Evolutionary conservation across 345 rosid genomes (phyloP).

Genomic region (Camelina sativa): DNA sequence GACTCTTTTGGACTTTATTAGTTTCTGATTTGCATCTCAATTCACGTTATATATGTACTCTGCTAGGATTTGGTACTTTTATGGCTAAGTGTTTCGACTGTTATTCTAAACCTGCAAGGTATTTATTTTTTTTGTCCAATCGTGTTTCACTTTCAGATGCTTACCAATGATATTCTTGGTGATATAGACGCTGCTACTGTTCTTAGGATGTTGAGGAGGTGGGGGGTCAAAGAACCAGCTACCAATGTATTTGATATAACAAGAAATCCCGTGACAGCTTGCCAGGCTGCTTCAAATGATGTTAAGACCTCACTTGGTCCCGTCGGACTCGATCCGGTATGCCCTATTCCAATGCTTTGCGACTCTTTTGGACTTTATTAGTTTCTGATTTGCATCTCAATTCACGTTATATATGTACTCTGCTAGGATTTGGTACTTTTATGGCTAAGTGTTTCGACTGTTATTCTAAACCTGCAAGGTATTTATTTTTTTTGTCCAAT

Average conservation of each 20-base stretch:
- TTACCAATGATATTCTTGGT: constrained; percentile 82
- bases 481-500: background rate
- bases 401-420: background rate
- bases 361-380: background rate
- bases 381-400: background rate
- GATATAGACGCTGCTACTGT: constrained; percentile 17
- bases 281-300: background rate
- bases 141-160: constrained; percentile 58
- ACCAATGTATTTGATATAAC: too few relatives aligned
- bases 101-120: constrained; percentile 1
- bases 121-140: background rate
- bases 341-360: background rate
- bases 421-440: too few relatives aligned
- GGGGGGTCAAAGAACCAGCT: constrained; percentile 3
- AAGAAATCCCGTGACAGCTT: too few relatives aligned
- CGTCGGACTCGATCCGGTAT: constrained; percentile 19
- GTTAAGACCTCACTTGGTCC: too few relatives aligned
- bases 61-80: too few relatives aligned
- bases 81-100: too few relatives aligned
- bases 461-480: constrained; percentile 1
- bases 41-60: background rate
- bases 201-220: too few relatives aligned
- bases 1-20: background rate
- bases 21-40: background rate
- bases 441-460: too few relatives aligned